Percentiles rank a stretch among this genome's conserved stretches.
Conservation (phyloP, 2,329 filamentous ascomycete genomes). For the Penicillium verrucosum region DNA sequence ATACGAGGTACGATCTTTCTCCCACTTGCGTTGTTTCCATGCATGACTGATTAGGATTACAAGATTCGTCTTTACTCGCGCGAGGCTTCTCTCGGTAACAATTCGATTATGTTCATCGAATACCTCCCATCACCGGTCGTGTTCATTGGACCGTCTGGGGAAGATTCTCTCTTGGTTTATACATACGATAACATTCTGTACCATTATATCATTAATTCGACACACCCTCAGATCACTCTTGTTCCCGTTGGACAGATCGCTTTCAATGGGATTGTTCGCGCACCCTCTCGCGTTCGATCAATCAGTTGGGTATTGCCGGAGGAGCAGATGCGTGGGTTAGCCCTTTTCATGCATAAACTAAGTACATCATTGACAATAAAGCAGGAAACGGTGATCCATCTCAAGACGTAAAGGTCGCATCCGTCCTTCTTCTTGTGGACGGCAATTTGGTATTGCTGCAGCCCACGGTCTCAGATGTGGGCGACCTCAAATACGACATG, state of each 20-base stretch:
- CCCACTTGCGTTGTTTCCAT: not conserved
- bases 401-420: slow-evolving; percentile 89
- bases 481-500: slow-evolving; percentile 96
- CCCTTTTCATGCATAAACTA: not conserved
- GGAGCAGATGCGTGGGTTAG: slow-evolving; percentile 66
- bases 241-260: slow-evolving; percentile 97
- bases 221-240: slow-evolving; percentile 68
- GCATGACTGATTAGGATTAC: slow-evolving; percentile 15
- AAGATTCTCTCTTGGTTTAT: slow-evolving; percentile 93
- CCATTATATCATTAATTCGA: slow-evolving; percentile 82
- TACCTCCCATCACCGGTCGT: slow-evolving; percentile 82
- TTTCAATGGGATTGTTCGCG: slow-evolving; percentile 92
- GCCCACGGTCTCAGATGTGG: slow-evolving; percentile 75
- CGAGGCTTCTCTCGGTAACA: slow-evolving; percentile 72
- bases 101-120: slow-evolving; percentile 71
- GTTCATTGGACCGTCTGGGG: slow-evolving; percentile 80
- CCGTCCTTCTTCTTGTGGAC: slow-evolving; percentile 93
- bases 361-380: slow-evolving; percentile 13
- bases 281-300: slow-evolving; percentile 84
- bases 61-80: slow-evolving; percentile 86
- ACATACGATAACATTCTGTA: slow-evolving; percentile 95
- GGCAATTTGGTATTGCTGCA: slow-evolving; percentile 92
- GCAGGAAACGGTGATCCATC: slow-evolving; percentile 82
- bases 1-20: slow-evolving; percentile 58
- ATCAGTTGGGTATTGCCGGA: slow-evolving; percentile 96